These are phyloP conservation scores for Cryphonectria naterciae DNA, from an alignment of 2,329 filamentous ascomycete genomes.

Conservation along the genomic window DNA sequence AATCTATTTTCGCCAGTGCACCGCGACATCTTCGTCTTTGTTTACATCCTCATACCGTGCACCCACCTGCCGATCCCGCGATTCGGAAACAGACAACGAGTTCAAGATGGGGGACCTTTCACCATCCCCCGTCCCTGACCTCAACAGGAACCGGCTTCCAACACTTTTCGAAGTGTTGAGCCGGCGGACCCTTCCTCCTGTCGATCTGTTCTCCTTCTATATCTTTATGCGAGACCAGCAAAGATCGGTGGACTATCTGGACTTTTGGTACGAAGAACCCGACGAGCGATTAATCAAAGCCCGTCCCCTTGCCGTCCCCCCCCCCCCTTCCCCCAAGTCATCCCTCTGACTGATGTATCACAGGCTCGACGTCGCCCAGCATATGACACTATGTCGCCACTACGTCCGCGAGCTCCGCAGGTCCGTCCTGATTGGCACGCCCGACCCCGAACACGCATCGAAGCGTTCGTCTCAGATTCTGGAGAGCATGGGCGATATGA, in stretches of 20 bases:
- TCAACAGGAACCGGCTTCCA: slow-evolving; percentile 80
- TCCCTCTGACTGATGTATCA: slow-evolving; percentile 32
- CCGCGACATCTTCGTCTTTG: background rate
- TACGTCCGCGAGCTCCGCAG: slow-evolving; percentile 94
- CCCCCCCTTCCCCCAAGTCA: slow-evolving; percentile 20
- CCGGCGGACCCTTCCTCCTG: slow-evolving; percentile 89
- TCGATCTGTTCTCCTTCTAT: slow-evolving; percentile 98
- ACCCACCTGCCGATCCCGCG: background rate
- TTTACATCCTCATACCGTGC: slow-evolving; percentile 6
- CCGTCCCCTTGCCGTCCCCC: slow-evolving; percentile 16
- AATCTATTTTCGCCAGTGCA: background rate
- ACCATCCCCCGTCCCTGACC: slow-evolving; percentile 61
- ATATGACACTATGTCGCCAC: slow-evolving; percentile 96
- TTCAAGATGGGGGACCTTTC: slow-evolving; percentile 45
- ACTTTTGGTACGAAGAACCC: slow-evolving; percentile 78
- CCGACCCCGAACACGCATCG: slow-evolving; percentile 79
- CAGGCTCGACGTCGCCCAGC: slow-evolving; percentile 98
- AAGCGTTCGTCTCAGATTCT: slow-evolving; percentile 84
- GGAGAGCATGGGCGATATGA: slow-evolving; percentile 72
- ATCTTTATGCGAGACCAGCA: slow-evolving; percentile 99
- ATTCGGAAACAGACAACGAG: slow-evolving; percentile 4
- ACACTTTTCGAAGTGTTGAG: slow-evolving; percentile 96
- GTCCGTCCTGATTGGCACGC: slow-evolving; percentile 90
- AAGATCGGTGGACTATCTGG: slow-evolving; percentile 94
- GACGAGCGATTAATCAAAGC: slow-evolving; percentile 1